Base-by-base conservation (phyloP, 352 stramenopile species). In the Globisporangium cederbergense region DNA sequence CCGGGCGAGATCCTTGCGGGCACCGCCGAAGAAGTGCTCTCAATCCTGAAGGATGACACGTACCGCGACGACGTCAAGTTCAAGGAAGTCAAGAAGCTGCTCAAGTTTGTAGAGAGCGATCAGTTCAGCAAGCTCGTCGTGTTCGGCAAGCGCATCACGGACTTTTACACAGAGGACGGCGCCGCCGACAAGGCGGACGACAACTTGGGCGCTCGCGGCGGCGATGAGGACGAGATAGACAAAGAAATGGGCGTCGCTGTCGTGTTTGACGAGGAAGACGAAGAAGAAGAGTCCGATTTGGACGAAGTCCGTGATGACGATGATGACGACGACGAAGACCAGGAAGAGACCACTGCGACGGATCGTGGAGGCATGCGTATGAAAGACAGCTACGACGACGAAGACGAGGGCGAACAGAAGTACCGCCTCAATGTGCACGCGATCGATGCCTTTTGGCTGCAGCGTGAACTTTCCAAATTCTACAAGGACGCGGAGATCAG, bases 381-480 rank as follows among this genome's bases (percentile, higher is more conserved):
- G 28, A 96, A 94, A 53, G 81, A 86, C 42, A 73, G 65, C 16
- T 81, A 86, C 38, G 75, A 88, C 14, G 83, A 89, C 3, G 78
- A 92, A 45, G 81, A 90, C n/a, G 76, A 85, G 0, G 67, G 57
- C 43, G 78, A 95, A 47, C 78, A 73, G 30, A 83, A 80, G 63
- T 90, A 94, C 53, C 74, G 88, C 25, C 77, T 99, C 4, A 91
- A 89, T 11, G 93, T 98, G 9, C 92, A 99, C 65, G 91, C 97
- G 64, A 99, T 99, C 61, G 97, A 99, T 76, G 97, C 97, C 1
- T 98, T 99, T 77, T 99, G 96, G 90, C 77, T 99, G 2, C 97
- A 99, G 75, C 89, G 97, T 25, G 83, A 98, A 71, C 77, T 99
- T 16, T 95, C 91, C 25, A 93, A 96, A 61, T 98, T 95, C 67